Conservation (phyloP, 2,329 filamentous ascomycete genomes). For the Metarhizium brunneum region DNA sequence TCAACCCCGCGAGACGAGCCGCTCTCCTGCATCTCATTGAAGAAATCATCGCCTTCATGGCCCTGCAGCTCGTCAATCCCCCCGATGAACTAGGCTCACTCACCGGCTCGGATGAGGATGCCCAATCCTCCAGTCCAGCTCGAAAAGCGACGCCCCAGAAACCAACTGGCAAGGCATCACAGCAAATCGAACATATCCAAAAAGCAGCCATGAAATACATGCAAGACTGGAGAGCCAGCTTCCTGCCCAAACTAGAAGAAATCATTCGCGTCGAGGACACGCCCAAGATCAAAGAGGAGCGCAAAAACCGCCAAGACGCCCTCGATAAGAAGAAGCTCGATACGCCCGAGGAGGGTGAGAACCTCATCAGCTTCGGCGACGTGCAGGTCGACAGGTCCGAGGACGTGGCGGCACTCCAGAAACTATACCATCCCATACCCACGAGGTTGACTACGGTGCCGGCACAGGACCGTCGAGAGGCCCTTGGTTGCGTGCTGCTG, state of each 20-base stretch:
- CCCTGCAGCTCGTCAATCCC: conserved; percentile 36
- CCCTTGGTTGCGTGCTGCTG: conserved; percentile 61
- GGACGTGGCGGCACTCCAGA: conserved; percentile 36
- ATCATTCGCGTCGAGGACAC: conserved; percentile 46
- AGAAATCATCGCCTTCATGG: conserved; percentile 46
- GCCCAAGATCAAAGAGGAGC: conserved; percentile 35
- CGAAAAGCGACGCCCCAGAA: conserved; percentile 1
- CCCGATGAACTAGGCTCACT: conserved; percentile 22
- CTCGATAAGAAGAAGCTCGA: conserved; percentile 28
- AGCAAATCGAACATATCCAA: conserved; percentile 26
- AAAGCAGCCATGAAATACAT: conserved; percentile 57
- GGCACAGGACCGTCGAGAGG: conserved; percentile 48
- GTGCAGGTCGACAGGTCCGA: conserved; percentile 22
- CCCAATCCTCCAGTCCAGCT: conserved; percentile 8
- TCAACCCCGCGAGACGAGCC: conserved; percentile 42
- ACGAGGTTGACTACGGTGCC: conserved; percentile 48
- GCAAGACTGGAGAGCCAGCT: conserved; percentile 65
- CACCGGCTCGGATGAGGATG: conserved; percentile 6
- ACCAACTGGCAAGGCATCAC: conserved; percentile 11
- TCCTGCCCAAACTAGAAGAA: conserved; percentile 62
- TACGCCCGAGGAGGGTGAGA: conserved; percentile 24
- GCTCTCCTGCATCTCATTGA: conserved; percentile 40
- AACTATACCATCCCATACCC: conserved; percentile 42
- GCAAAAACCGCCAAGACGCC: conserved; percentile 33
- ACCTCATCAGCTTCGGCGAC: conserved; percentile 33